Base-by-base conservation (phyloP, 352 stramenopile genomes). In the Elongisporangium prolatum region DNA sequence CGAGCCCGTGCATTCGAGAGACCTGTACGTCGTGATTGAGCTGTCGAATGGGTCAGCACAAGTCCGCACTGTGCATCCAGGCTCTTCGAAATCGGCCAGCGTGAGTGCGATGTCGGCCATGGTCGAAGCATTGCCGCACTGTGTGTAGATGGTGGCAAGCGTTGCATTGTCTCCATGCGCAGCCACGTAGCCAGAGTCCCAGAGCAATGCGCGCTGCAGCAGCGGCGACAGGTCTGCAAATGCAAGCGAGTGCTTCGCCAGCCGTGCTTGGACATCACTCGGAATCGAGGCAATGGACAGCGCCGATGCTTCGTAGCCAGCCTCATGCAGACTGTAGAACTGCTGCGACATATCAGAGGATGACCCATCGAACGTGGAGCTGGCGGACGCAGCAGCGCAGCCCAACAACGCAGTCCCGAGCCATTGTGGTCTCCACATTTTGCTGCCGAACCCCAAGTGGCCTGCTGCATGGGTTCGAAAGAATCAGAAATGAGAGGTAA, bases 331-430 rank as follows among this genome's bases (percentile, higher is more conserved):
- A 11, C 34, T 47, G 52, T 77, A 84, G 57, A 80, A 84, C 48
- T 86, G 75, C 52, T 83, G 68, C 13, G 71, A 71, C n/a, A 80
- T 77, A 57, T 86, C 73, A 4, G 75, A 77, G 51, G 79, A 71
- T 6, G 64, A 67, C 25, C 71, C 73, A 50, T 86, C 71, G 48
- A 83, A 77, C 49, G 56, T 22, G 55, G 14, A 8, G 28, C 28
- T 40, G 9, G 28, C 28, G 8, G 28, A 40, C 28, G 28, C 28
- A 40, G 28, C 53, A 3, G 51, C 14, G 17, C 63, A 71, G 34
- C 14, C 48, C 14, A 58, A 57, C 10, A 18, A 10, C 10, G 22
- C 52, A 14, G 54, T 64, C 48, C 1, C 28, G 9, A 40, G 28
- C 28, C 28, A 40, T 40, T 5, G 28, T 9, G 28, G 1, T 40